A percentile compares a stretch with the other conserved stretches of the same genome.
These are phyloP conservation scores for Nitzschia sp. DNA, from an alignment of 108 stramenopile species.

Conservation along the genomic window DNA sequence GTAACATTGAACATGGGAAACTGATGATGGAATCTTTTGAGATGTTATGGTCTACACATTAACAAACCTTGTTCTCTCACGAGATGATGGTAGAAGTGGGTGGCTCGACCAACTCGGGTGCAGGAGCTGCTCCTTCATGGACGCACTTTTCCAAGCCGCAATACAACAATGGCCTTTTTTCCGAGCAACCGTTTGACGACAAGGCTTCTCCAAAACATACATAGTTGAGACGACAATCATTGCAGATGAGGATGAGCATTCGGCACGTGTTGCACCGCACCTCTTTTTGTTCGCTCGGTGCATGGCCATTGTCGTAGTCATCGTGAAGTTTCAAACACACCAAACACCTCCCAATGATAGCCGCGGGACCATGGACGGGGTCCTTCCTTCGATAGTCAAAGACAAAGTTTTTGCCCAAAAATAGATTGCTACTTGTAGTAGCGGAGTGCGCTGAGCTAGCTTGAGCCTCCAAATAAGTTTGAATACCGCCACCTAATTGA, in stretches of 20 bases:
- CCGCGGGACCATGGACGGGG: slow-evolving; percentile 38
- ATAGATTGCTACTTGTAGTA: slow-evolving; percentile 31
- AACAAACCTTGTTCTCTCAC: too few species aligned
- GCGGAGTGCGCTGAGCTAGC: background rate
- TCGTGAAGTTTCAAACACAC: slow-evolving; percentile 70
- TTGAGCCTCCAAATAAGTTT: slow-evolving; percentile 58
- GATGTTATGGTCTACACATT: too few species aligned
- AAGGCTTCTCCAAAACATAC: slow-evolving; percentile 55
- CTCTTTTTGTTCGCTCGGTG: slow-evolving; percentile 72
- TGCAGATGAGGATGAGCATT: slow-evolving; percentile 77
- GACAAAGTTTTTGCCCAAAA: slow-evolving; percentile 86
- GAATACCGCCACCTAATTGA: slow-evolving; percentile 84
- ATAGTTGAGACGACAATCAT: slow-evolving; percentile 58
- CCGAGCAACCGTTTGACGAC: slow-evolving; percentile 1
- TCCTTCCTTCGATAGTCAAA: slow-evolving; percentile 84
- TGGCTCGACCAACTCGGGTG: slow-evolving; percentile 39
- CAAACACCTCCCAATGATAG: slow-evolving; percentile 61
- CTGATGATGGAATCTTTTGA: too few species aligned
- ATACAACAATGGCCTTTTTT: slow-evolving; percentile 39
- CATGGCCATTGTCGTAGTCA: slow-evolving; percentile 88
- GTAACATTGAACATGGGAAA: background rate
- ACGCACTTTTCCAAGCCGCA: slow-evolving; percentile 62
- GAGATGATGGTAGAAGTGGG: too few species aligned
- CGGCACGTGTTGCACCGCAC: slow-evolving; percentile 84
- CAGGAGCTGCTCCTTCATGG: slow-evolving; percentile 62